phyloP scores from a whole-genome alignment of 2,329 filamentous ascomycete genomes.

The Cordyceps farinosa region DNA sequence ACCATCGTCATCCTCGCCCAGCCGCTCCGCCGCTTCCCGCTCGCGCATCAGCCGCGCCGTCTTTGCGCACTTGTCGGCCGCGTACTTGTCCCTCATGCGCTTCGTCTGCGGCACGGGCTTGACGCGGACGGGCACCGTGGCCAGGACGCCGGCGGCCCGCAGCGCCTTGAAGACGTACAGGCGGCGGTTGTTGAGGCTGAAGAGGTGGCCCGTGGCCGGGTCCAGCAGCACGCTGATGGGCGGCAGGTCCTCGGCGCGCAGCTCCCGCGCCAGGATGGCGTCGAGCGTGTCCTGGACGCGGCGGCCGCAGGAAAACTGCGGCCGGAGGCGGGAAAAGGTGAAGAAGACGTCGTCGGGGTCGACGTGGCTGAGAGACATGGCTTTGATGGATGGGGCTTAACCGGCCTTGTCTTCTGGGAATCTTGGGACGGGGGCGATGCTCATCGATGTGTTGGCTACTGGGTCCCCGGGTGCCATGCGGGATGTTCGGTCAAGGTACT shows the following conservation, averaged over 20 bases:
- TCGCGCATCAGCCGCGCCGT: constrained; percentile 17
- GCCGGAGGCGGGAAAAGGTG: constrained; percentile 18
- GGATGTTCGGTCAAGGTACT: too few relatives aligned
- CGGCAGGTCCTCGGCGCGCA: constrained; percentile 15
- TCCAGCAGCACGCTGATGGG: constrained; percentile 18
- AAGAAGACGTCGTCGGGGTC: constrained; percentile 17
- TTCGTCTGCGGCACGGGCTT: constrained; percentile 18
- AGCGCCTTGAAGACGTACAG: constrained; percentile 19
- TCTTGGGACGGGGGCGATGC: too few relatives aligned
- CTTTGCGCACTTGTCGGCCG: constrained; percentile 15
- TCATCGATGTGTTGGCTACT: too few relatives aligned
- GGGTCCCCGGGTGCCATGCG: too few relatives aligned
- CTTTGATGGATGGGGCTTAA: background rate
- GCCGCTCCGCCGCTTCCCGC: constrained; percentile 6
- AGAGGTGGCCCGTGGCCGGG: constrained; percentile 17
- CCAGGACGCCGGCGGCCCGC: constrained; percentile 3
- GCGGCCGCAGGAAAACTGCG: constrained; percentile 18
- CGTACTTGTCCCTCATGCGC: constrained; percentile 19
- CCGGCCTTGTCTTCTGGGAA: too few relatives aligned
- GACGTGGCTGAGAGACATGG: constrained; percentile 17
- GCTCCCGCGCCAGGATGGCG: background rate
- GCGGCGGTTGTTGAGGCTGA: constrained; percentile 19
- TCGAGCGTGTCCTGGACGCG: constrained; percentile 17
- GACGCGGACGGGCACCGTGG: constrained; percentile 10
- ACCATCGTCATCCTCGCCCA: background rate